Evolutionary conservation across 2,329 filamentous ascomycete species (phyloP).

Genomic region (Aspergillus ruber): DNA sequence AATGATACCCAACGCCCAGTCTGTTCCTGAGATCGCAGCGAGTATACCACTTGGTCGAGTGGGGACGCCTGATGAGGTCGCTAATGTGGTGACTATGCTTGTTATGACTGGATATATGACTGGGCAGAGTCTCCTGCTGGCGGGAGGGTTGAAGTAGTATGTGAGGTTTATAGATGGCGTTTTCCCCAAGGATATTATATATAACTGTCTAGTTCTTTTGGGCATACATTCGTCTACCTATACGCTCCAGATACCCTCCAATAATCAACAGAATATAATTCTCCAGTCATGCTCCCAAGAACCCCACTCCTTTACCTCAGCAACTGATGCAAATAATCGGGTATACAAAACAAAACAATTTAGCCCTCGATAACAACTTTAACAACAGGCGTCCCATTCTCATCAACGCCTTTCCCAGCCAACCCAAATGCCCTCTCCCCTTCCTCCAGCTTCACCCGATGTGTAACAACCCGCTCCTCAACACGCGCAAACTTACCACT

Average conservation of each 20-base stretch:
- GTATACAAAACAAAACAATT: background rate
- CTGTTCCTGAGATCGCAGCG: constrained; percentile 53
- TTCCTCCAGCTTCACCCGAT: constrained; percentile 43
- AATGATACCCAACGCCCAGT: constrained; percentile 55
- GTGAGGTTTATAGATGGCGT: background rate
- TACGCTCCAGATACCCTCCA: background rate
- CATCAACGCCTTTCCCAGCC: constrained; percentile 46
- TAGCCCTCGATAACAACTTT: constrained; percentile 45
- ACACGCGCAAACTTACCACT: constrained; percentile 45
- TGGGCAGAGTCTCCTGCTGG: constrained; percentile 50
- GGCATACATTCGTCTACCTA: background rate
- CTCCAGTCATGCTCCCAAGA: background rate
- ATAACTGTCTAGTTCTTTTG: background rate
- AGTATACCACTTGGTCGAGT: constrained; percentile 55
- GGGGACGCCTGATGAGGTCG: constrained; percentile 54
- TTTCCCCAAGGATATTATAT: background rate
- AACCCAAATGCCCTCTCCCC: constrained; percentile 48
- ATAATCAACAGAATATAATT: background rate
- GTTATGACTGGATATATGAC: constrained; percentile 57
- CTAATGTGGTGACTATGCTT: constrained; percentile 56
- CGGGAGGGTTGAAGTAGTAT: constrained; percentile 46
- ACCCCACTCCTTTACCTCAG: too few relatives aligned
- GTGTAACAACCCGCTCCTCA: constrained; percentile 48
- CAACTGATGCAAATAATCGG: background rate
- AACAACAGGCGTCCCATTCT: constrained; percentile 46